Evolutionary conservation across 2,329 filamentous ascomycete genomes (phyloP).

Genomic region (Aureobasidium mangrovei): DNA sequence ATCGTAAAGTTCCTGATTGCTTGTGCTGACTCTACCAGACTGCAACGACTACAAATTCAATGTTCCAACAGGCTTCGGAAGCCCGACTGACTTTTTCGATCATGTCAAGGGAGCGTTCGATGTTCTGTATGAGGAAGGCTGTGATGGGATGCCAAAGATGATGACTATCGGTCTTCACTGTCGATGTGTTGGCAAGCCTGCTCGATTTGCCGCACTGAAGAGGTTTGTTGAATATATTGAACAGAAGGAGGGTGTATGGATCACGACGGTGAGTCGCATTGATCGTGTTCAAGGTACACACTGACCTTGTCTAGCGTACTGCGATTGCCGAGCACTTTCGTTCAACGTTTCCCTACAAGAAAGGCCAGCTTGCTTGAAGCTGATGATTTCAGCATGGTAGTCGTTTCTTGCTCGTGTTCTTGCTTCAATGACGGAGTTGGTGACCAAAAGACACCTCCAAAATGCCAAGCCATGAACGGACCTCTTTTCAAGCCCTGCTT

Average conservation of each 20-base stretch:
- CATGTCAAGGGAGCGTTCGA: conserved; percentile 47
- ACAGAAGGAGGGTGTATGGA: conserved; percentile 46
- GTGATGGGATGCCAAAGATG: conserved; percentile 44
- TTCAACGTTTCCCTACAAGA: conserved; percentile 41
- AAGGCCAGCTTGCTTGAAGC: conserved; percentile 27
- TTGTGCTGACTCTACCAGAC: conserved; percentile 24
- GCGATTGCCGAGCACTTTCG: conserved; percentile 45
- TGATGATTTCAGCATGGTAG: neutral
- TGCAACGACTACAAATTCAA: conserved; percentile 47
- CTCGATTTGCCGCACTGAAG: conserved; percentile 42
- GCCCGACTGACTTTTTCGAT: conserved; percentile 36
- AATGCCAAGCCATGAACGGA: no score
- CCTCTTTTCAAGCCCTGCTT: no score
- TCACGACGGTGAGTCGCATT: conserved; percentile 32
- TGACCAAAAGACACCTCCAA: no score
- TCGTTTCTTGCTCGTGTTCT: no score
- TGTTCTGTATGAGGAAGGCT: conserved; percentile 44
- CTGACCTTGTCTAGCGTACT: conserved; percentile 25
- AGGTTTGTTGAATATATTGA: conserved; percentile 47
- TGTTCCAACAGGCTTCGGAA: conserved; percentile 37
- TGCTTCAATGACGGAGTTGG: no score
- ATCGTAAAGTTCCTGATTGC: no score
- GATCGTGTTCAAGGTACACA: no score
- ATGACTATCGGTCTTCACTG: conserved; percentile 50
- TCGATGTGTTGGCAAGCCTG: conserved; percentile 45